phyloP scores from a whole-genome alignment of 805 yeast genomes.

The Ogataea paradorogensis region DNA sequence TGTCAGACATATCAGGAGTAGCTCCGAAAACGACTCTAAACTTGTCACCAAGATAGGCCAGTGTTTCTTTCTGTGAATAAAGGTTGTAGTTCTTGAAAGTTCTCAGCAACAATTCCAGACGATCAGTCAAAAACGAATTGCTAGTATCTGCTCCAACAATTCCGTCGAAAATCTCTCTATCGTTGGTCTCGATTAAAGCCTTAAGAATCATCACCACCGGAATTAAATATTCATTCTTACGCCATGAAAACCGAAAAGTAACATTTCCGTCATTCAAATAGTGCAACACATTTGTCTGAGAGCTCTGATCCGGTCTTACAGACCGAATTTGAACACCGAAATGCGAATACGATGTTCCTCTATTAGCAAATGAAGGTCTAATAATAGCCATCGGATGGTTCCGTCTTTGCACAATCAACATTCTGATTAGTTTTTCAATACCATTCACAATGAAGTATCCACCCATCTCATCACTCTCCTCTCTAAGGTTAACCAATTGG shows the following conservation, averaged over 20 bases:
- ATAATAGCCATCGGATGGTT: slow-evolving; percentile 98
- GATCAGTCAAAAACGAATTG: slow-evolving; percentile 95
- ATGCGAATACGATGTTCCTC: slow-evolving; percentile 87
- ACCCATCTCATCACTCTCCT: slow-evolving; percentile 94
- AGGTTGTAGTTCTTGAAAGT: slow-evolving; percentile 80
- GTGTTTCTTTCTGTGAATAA: slow-evolving; percentile 79
- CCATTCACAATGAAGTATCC: slow-evolving; percentile 97
- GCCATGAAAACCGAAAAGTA: slow-evolving; percentile 95
- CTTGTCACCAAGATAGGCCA: slow-evolving; percentile 92
- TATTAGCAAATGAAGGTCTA: slow-evolving; percentile 89
- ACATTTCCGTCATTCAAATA: slow-evolving; percentile 94
- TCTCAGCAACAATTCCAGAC: slow-evolving; percentile 88
- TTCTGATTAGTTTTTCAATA: slow-evolving; percentile 92
- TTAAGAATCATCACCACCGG: slow-evolving; percentile 92
- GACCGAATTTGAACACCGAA: slow-evolving; percentile 93
- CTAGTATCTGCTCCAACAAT: slow-evolving; percentile 84
- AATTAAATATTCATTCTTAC: slow-evolving; percentile 89
- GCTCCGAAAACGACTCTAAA: slow-evolving; percentile 92
- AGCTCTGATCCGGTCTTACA: slow-evolving; percentile 95
- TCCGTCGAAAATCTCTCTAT: slow-evolving; percentile 94
- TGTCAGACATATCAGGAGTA: slow-evolving; percentile 81
- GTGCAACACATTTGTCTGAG: slow-evolving; percentile 96
- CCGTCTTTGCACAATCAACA: slow-evolving; percentile 96
- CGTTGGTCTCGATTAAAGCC: slow-evolving; percentile 87
- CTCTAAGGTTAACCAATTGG: slow-evolving; percentile 72